Evolutionary conservation across 371 early-diverging fungal genomes (phyloP).

Genomic region (Entomophthora muscae): DNA sequence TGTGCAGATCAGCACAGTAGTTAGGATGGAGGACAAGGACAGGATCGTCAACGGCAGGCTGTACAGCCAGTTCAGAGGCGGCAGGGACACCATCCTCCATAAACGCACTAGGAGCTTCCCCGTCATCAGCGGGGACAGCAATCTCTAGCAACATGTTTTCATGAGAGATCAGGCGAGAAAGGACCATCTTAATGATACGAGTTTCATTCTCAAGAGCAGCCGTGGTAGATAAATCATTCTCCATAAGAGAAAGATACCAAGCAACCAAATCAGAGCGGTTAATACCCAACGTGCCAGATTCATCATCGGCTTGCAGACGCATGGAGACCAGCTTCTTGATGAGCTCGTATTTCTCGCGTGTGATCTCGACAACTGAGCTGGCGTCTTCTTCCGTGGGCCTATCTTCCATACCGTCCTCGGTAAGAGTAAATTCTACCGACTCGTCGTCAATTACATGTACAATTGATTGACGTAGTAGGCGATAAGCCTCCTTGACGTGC

Average conservation of each 20-base stretch:
- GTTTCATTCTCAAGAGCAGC: constrained; percentile 47
- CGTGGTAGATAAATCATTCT: constrained; percentile 46
- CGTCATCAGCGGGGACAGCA: not conserved
- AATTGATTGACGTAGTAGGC: constrained; percentile 81
- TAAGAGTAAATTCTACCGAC: constrained; percentile 22
- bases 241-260: constrained; percentile 65
- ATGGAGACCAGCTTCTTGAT: constrained; percentile 16
- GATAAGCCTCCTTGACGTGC: constrained; percentile 85
- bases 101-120: not conserved
- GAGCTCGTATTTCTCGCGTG: constrained; percentile 13
- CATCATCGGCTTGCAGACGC: constrained; percentile 8
- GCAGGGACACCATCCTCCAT: not conserved
- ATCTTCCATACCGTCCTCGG: constrained; percentile 11
- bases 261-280: constrained; percentile 35
- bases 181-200: constrained; percentile 50
- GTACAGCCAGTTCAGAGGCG: not conserved
- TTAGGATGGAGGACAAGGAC: constrained; percentile 1
- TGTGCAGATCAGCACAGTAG: not conserved
- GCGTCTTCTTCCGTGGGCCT: constrained; percentile 14
- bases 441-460: constrained; percentile 82
- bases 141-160: constrained; percentile 7
- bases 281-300: constrained; percentile 5
- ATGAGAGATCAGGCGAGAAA: constrained; percentile 46
- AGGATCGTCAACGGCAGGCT: not conserved
- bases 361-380: constrained; percentile 8